Base-by-base conservation (phyloP, 2,329 filamentous ascomycete genomes). In the Cercospora sesami region DNA sequence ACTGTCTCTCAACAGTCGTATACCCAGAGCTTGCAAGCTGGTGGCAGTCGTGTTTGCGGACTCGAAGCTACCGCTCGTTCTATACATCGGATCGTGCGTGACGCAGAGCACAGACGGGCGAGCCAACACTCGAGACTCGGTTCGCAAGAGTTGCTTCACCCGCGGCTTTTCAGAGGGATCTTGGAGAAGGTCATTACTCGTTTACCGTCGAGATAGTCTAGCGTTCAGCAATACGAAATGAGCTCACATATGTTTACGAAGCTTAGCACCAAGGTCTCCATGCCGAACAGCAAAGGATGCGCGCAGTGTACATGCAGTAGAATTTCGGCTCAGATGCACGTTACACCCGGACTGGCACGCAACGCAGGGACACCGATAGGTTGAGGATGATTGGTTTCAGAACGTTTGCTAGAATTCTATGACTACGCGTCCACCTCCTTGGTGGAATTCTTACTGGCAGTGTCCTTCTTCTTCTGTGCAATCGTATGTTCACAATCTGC, bases 401-500 rank as follows among this genome's bases (percentile, higher is more conserved):
- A 62, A 62, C 48, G 60, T 62, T 62, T 62, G 60, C 28, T 39
- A 33, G 36, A 48, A n/a, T 45, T 55, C 23, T 55, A 55, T 30
- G 48, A 28, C 23, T 55, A 55, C 48, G 48, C 48, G 48, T 55
- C 48, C 48, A 55, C 48, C 23, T 16, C 23, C 48, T 55, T 30
- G 48, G 48, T 55, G 48, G 23, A 55, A 21, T 30, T 59, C n/a
- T 21, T 21, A 31, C 30, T 28, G 23, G n/a, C 31, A 18, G 16
- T n/a, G n/a, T 21, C 33, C 23, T 45, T 60, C 30, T 60, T 39
- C 12, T 42, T 42, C 33, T 42, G 14, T 21, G n/a, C 59, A 26
- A 39, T n/a, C 14, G 31, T 61, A 26, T 39, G n/a, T 61, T 28
- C 59, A 61, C n/a, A 18, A 45, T 61, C 53, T n/a, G 23, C 16